These are phyloP conservation scores for Aspergillus brunneoviolaceus DNA, from an alignment of 2,329 filamentous ascomycete genomes.

Conservation along the genomic window DNA sequence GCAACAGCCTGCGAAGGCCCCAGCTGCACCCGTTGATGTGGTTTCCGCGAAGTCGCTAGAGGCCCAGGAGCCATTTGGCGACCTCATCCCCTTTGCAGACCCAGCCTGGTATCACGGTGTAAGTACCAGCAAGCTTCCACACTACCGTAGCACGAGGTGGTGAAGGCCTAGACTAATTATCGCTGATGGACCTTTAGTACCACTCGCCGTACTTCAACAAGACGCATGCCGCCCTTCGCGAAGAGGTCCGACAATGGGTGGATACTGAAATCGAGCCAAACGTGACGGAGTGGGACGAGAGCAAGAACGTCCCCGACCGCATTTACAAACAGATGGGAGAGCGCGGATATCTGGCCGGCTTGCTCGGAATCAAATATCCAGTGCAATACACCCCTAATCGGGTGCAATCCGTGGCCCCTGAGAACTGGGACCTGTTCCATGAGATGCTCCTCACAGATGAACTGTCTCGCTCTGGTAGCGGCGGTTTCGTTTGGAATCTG, in stretches of 20 bases:
- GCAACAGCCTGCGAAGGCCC: constrained; percentile 55
- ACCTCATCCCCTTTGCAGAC: constrained; percentile 86
- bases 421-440: constrained; percentile 98
- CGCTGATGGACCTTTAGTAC: constrained; percentile 58
- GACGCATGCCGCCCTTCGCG: constrained; percentile 84
- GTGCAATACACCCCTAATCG: constrained; percentile 68
- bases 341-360: constrained; percentile 84
- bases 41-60: constrained; percentile 60
- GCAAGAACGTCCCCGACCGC: constrained; percentile 78
- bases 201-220: constrained; percentile 97
- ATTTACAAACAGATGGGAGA: constrained; percentile 97
- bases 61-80: constrained; percentile 79
- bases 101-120: constrained; percentile 94
- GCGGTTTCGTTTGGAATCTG: constrained; percentile 95
- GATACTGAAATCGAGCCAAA: constrained; percentile 85
- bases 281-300: constrained; percentile 96
- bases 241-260: constrained; percentile 89
- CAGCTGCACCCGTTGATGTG: constrained; percentile 51
- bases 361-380: constrained; percentile 78
- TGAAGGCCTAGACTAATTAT: constrained; percentile 7
- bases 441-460: constrained; percentile 95
- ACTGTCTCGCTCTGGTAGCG: constrained; percentile 81
- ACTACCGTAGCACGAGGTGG: neutral
- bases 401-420: constrained; percentile 74
- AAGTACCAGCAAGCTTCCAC: constrained; percentile 42